Evolutionary conservation across 1,139 yeast genomes (phyloP).

Genomic region (Yamadazyma jaroonii): DNA sequence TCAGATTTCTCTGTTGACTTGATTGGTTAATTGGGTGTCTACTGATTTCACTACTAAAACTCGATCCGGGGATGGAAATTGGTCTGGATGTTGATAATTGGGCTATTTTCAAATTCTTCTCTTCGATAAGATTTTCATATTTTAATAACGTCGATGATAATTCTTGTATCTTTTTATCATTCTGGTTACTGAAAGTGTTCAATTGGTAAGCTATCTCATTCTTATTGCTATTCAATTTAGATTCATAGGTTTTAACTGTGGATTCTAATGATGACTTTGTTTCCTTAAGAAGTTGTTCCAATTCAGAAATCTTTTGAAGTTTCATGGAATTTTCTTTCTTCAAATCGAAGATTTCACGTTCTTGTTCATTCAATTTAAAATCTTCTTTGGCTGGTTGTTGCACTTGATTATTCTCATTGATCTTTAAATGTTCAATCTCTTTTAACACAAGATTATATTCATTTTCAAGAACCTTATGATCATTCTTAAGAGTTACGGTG

Average conservation of each 20-base stretch:
- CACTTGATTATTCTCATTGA: background rate
- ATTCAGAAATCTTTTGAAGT: conserved; percentile 18
- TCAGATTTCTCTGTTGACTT: background rate
- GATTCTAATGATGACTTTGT: conserved; percentile 17
- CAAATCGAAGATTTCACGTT: conserved; percentile 19
- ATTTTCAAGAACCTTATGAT: conserved; percentile 13
- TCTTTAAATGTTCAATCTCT: background rate
- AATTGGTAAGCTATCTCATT: conserved; percentile 25
- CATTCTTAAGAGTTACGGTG: conserved; percentile 18
- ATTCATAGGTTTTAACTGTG: conserved; percentile 20
- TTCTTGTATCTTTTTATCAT: conserved; percentile 33
- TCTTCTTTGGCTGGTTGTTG: background rate
- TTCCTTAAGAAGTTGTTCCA: conserved; percentile 17
- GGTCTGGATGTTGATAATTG: conserved; percentile 42
- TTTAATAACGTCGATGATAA: conserved; percentile 26
- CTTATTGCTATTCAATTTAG: conserved; percentile 23
- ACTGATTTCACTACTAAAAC: conserved; percentile 8
- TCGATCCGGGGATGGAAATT: conserved; percentile 35
- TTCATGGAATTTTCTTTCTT: conserved; percentile 20
- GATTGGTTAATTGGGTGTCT: background rate
- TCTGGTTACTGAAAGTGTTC: conserved; percentile 19
- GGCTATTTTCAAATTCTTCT: conserved; percentile 33
- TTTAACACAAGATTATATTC: conserved; percentile 9
- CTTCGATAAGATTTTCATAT: conserved; percentile 37
- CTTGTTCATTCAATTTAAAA: conserved; percentile 14